Evolutionary conservation across 2,329 filamentous ascomycete species (phyloP), one percentile per base, ranked within the genome.

Genomic region (Xylariaceae sp.): DNA sequence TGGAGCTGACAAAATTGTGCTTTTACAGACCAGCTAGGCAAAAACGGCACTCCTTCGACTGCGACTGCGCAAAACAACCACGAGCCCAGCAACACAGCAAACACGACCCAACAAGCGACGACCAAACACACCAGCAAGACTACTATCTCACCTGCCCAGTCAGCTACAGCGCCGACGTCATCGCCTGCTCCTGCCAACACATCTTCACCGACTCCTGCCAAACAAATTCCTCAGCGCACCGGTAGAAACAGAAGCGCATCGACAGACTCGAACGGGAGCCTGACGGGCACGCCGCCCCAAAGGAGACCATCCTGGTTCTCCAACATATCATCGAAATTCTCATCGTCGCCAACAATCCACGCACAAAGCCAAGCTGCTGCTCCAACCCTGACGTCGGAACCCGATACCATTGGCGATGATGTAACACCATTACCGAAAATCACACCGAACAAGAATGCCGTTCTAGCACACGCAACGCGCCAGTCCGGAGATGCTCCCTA

Each of bases 301-400:
- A 77, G 83, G 48, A 81, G 90, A 58, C 86, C 85, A 56, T 96
- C 92, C 13, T 99, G 94, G 94, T 92, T 97, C 65, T 90, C 89
- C 51, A 96, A 85, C 66, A 84, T 97, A 60, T 95, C 90, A 58
- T 93, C 90, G 60, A 97, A 96, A 68, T 96, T 97, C 73, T 91
- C 89, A 2, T 84, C 83, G 28, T 75, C 75, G 16, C 69, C 78
- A 57, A 68, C 57, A 56, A 68, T 63, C 47, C 56, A 65, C 48
- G 52, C 59, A 47, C 40, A 54, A 16, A 42, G 16, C 18, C 56
- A 59, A 22, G 39, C 13, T 16, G 36, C 49, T 33, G 48, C 38
- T 41, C 45, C 55, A 41, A 34, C 57, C 19, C 36, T 60, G 53
- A 50, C 61, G 60, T 47, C 68, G 31, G 70, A 69, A 31, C 48